phyloP scores from a whole-genome alignment of 768 basidiomycete genomes.

The Hypholoma fasciculare region DNA sequence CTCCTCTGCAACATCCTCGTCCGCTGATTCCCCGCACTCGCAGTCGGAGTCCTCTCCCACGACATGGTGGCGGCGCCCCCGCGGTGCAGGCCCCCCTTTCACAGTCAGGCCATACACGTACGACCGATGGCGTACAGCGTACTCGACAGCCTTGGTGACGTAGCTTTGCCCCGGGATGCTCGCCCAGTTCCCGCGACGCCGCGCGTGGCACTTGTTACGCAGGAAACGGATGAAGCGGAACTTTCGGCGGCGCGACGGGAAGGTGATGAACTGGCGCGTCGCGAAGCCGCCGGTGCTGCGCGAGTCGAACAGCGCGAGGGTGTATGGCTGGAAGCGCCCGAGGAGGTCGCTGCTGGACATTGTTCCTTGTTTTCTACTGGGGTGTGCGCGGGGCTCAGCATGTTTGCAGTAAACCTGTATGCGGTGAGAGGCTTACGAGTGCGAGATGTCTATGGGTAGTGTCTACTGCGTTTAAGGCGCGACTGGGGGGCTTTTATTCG shows the following conservation, averaged over 20 bases:
- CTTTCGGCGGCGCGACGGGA: background rate
- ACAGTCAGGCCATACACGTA: background rate
- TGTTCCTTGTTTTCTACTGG: too few relatives aligned
- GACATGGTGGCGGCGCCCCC: background rate
- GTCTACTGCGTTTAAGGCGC: too few relatives aligned
- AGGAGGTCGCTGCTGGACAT: background rate
- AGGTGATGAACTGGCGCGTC: conserved; percentile 1
- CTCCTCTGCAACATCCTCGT: background rate
- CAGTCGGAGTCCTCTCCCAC: background rate
- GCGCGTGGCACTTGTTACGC: conserved; percentile 1
- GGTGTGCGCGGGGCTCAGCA: too few relatives aligned
- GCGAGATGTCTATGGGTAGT: too few relatives aligned
- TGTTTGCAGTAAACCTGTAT: too few relatives aligned
- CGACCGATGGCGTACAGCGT: background rate
- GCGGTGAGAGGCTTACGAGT: too few relatives aligned
- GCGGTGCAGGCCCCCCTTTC: background rate
- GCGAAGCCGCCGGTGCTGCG: background rate
- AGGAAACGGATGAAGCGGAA: background rate
- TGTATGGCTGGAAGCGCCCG: conserved; percentile 5
- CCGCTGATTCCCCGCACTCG: background rate
- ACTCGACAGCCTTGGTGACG: background rate
- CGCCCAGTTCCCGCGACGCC: conserved; percentile 1
- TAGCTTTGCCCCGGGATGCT: background rate
- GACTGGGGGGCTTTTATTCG: too few relatives aligned
- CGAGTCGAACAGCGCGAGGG: background rate